These are phyloP conservation scores for Colletotrichum euphorbiae DNA, from an alignment of 2,329 filamentous ascomycete species.

Conservation along the genomic window DNA sequence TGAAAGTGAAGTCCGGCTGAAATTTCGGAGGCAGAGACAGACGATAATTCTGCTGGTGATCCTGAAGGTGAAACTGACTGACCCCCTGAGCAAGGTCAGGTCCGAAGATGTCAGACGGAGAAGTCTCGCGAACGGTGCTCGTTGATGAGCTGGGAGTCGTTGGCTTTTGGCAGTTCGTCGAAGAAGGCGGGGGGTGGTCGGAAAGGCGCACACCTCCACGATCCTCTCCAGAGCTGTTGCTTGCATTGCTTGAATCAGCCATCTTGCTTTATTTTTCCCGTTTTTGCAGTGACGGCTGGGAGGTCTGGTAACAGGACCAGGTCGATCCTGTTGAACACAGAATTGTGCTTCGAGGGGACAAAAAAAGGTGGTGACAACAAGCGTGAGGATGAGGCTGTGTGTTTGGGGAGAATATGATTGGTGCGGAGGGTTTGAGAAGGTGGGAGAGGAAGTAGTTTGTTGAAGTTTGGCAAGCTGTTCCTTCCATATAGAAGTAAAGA, in stretches of 20 bases:
- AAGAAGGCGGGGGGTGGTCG: slow-evolving; percentile 26
- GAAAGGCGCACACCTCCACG: slow-evolving; percentile 33
- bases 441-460: not conserved
- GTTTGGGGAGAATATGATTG: too few species aligned
- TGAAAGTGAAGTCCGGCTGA: slow-evolving; percentile 1
- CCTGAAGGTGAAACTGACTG: slow-evolving; percentile 5
- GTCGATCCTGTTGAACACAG: not conserved
- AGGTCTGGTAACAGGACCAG: not conserved
- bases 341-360: not conserved
- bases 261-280: not conserved
- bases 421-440: not conserved
- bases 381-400: too few species aligned
- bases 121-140: slow-evolving; percentile 22
- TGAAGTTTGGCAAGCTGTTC: slow-evolving; percentile 2
- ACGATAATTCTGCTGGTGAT: slow-evolving; percentile 14
- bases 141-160: slow-evolving; percentile 22
- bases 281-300: not conserved
- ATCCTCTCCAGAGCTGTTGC: slow-evolving; percentile 16
- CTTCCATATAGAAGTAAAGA: slow-evolving; percentile 1
- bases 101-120: slow-evolving; percentile 30
- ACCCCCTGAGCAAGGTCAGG: slow-evolving; percentile 7
- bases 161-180: not conserved
- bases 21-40: slow-evolving; percentile 29
- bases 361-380: too few species aligned
- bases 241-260: slow-evolving; percentile 12